phyloP scores from a whole-genome alignment of 176 grass and related monocot species.

The Alloteropsis semialata region DNA sequence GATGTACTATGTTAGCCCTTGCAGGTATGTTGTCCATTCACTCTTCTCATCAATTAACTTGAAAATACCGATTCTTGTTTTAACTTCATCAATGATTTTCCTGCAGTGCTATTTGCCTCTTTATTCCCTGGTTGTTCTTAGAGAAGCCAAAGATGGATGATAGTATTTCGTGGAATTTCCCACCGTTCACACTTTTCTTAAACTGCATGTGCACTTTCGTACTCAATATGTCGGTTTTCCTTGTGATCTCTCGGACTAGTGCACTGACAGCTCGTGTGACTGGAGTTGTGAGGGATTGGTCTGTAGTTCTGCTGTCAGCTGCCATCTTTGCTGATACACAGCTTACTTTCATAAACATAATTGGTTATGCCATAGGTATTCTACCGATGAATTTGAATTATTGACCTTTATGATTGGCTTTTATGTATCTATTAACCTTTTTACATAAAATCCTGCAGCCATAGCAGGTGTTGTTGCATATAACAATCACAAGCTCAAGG shows the following conservation, averaged over 20 bases:
- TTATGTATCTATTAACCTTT: not conserved
- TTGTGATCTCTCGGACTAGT: conserved; percentile 96
- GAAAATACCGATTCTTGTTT: not conserved
- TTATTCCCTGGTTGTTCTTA: conserved; percentile 97
- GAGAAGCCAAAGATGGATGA: conserved; percentile 98
- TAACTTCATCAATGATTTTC: conserved; percentile 28
- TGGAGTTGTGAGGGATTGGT: conserved; percentile 96
- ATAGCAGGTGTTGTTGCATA: conserved; percentile 94
- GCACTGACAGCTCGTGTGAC: conserved; percentile 94
- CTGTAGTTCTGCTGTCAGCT: conserved; percentile 86
- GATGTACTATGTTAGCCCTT: conserved; percentile 99
- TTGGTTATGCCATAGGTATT: conserved; percentile 99
- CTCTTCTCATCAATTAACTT: conserved; percentile 10
- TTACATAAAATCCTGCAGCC: conserved; percentile 47
- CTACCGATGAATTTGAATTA: conserved; percentile 10
- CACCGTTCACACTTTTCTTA: conserved; percentile 76
- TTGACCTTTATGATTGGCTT: not conserved
- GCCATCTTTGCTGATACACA: conserved; percentile 92
- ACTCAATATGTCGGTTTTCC: conserved; percentile 95
- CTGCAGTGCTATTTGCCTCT: conserved; percentile 88
- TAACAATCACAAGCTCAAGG: conserved; percentile 87
- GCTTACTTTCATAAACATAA: conserved; percentile 85
- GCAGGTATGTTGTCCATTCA: conserved; percentile 60
- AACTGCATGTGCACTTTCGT: conserved; percentile 96
- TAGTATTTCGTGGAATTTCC: conserved; percentile 84